These are phyloP conservation scores for Candida endomychidarum DNA, from an alignment of 805 yeast species.

Conservation along the genomic window DNA sequence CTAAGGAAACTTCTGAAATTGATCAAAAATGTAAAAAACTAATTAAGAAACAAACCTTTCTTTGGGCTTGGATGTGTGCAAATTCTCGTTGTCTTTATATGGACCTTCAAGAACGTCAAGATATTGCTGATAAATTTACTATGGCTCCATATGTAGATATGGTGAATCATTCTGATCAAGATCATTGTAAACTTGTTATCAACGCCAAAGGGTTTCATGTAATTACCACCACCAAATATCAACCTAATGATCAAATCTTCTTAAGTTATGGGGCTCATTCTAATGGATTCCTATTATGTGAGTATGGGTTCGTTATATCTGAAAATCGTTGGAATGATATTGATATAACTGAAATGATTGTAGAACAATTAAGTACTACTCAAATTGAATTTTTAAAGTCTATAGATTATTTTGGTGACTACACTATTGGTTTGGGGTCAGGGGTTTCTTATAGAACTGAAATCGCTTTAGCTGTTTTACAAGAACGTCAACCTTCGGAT, in stretches of 20 bases:
- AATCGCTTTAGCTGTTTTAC: conserved; percentile 66
- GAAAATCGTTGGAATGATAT: conserved; percentile 68
- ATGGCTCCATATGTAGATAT: conserved; percentile 91
- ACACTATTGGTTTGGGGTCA: conserved; percentile 54
- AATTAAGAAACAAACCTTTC: too few relatives aligned
- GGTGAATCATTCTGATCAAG: conserved; percentile 66
- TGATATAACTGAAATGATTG: conserved; percentile 54
- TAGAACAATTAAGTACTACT: conserved; percentile 28
- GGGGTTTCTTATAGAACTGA: conserved; percentile 70
- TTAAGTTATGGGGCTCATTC: conserved; percentile 88
- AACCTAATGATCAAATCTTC: conserved; percentile 54
- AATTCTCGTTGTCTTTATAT: conserved; percentile 90
- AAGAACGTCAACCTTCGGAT: conserved; percentile 29
- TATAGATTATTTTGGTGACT: conserved; percentile 68
- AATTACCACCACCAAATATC: conserved; percentile 27
- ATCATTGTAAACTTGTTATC: conserved; percentile 53
- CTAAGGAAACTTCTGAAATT: neutral
- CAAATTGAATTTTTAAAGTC: conserved; percentile 50
- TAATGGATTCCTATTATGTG: conserved; percentile 77
- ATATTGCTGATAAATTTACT: conserved; percentile 68
- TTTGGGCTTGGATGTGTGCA: conserved; percentile 83
- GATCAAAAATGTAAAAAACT: too few relatives aligned
- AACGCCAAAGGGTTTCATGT: conserved; percentile 55
- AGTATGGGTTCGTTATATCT: conserved; percentile 75
- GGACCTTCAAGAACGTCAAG: conserved; percentile 56